Evolutionary conservation across 225 moss, liverwort and hornwort genomes (phyloP), one percentile per base, ranked within the genome.

Genomic region (Neckera pumila): DNA sequence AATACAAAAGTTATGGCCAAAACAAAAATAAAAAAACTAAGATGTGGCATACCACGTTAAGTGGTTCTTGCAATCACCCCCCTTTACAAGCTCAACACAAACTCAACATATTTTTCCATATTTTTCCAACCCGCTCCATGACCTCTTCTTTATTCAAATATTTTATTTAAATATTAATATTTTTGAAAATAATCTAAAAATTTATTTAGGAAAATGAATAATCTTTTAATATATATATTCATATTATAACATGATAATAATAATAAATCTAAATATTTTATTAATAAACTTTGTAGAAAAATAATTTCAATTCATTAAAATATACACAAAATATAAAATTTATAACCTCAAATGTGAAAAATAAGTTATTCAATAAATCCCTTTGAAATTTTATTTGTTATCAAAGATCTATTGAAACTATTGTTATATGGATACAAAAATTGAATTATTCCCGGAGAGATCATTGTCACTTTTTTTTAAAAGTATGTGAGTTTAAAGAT

Each of bases 311-410:
- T 47, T 45, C 6, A 74, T 73, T 11, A 40, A 18, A 45, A 30
- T 18, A 30, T 27, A 4, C 4, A 30, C 3, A 17, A 74, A 31
- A 30, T 74, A 31, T 71, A 0, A 30, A 27, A 31, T 31, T 47
- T 10, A 18, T 18, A 0, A 30, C 11, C 47, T 30, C 3, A 28
- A 28, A 7, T 0, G 0, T 74, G 4, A 6, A 47, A 45, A 18
- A 4, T 74, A 11, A 45, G 7, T 49, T 19, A 19, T 74, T 31
- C 0, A 4, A 11, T n/a, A 74, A 31, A 12, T 2, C 2, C 17
- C 10, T 30, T 11, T 17, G 18, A 47, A 30, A 18, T 47, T 74
- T 74, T 19, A 0, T 49, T 43, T 72, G 16, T 6, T 30, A 17
- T 73, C 1, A 73, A 45, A 49, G 7, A 31, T 1, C 20, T 33